Conservation (phyloP, 495 filamentous ascomycete genomes). For the Penicillium paradoxum region DNA sequence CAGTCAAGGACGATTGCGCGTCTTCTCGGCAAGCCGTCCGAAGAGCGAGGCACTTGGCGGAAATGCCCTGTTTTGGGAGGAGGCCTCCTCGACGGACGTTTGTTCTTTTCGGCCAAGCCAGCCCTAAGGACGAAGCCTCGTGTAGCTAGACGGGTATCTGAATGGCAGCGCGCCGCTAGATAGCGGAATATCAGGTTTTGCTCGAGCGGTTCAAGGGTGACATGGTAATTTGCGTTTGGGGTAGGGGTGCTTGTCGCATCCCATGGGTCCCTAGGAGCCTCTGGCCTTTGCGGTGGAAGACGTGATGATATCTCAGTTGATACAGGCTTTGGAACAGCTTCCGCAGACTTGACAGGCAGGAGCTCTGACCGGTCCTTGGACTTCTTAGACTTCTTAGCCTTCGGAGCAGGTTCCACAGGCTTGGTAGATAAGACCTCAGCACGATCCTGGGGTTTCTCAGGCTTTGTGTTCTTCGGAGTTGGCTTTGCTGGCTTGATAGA, state of each 20-base stretch:
- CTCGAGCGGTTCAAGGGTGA: neutral
- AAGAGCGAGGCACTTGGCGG: neutral
- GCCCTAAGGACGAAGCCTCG: neutral
- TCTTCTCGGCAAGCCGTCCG: neutral
- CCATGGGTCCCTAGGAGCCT: neutral
- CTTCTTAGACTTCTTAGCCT: neutral
- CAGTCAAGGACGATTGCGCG: conserved; percentile 30
- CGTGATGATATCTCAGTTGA: neutral
- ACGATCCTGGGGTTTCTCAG: neutral
- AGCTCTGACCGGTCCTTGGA: neutral
- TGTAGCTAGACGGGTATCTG: conserved; percentile 2
- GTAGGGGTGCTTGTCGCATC: neutral
- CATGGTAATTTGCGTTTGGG: neutral
- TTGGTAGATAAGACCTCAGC: neutral
- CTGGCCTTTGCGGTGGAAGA: neutral
- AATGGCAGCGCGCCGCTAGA: conserved; percentile 3
- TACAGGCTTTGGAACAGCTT: neutral
- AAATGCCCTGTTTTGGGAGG: neutral
- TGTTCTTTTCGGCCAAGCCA: neutral
- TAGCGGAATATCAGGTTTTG: conserved; percentile 5
- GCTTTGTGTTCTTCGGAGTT: neutral
- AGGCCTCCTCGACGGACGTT: neutral
- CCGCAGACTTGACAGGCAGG: neutral
- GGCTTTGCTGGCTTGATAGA: neutral
- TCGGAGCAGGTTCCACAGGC: neutral